phyloP scores from a whole-genome alignment of 768 basidiomycete species.

The Boletus rubroflammeus region DNA sequence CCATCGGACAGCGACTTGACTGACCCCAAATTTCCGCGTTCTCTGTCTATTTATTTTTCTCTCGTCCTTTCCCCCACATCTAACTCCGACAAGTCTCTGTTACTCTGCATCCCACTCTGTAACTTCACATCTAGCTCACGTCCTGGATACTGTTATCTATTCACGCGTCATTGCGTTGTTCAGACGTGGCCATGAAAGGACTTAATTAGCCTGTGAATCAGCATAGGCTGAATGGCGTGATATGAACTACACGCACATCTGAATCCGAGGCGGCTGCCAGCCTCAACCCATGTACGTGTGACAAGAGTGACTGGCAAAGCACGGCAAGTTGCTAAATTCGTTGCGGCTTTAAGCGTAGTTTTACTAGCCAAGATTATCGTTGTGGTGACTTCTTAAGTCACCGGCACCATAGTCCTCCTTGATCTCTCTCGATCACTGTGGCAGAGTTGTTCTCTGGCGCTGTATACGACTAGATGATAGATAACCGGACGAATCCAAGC shows the following conservation, averaged over 20 bases:
- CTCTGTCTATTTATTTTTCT: conserved; percentile 7
- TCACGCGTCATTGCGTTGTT: conserved; percentile 1
- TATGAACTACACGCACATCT: conserved; percentile 6
- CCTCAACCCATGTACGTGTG: neutral
- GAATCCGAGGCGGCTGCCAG: conserved; percentile 3
- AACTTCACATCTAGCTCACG: conserved; percentile 3
- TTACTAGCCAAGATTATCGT: conserved; percentile 9
- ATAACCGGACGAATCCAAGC: conserved; percentile 14
- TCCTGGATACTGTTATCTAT: conserved; percentile 13
- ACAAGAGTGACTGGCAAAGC: neutral
- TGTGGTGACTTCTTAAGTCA: conserved; percentile 19
- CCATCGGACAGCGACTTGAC: neutral
- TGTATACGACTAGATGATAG: neutral
- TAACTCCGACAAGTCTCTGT: neutral
- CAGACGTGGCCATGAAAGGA: conserved; percentile 6
- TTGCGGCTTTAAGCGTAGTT: conserved; percentile 4
- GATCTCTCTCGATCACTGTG: conserved; percentile 12
- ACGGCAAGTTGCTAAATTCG: conserved; percentile 14
- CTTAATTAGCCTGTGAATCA: neutral
- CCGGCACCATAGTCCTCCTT: conserved; percentile 10
- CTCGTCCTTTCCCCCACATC: neutral
- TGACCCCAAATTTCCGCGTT: neutral
- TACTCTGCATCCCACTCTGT: conserved; percentile 5
- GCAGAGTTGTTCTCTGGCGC: conserved; percentile 9
- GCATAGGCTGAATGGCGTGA: conserved; percentile 5